These are phyloP conservation scores for Tricholoma sp. DNA, from an alignment of 768 basidiomycete genomes.

Conservation along the genomic window DNA sequence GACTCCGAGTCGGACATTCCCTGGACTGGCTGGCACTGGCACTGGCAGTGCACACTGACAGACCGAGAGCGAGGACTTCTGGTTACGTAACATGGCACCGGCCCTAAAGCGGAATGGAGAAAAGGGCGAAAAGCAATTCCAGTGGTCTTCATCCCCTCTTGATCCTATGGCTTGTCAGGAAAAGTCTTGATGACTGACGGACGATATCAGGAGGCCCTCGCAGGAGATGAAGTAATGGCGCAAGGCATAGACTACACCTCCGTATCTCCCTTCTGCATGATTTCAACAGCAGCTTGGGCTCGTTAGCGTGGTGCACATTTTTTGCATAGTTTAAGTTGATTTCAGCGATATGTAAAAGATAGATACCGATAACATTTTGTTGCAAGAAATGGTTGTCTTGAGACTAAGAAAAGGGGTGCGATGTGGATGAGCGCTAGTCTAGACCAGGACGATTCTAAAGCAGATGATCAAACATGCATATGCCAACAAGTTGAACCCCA, in stretches of 20 bases:
- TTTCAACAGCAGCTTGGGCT: conserved; percentile 58
- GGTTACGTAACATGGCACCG: neutral
- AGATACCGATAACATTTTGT: neutral
- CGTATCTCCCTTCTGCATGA: conserved; percentile 73
- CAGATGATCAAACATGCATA: neutral
- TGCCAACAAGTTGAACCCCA: neutral
- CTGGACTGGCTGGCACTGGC: no score
- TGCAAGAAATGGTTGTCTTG: no score
- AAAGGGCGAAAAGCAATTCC: neutral
- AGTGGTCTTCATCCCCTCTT: conserved; percentile 35
- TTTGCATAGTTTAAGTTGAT: no score
- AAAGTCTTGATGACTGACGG: conserved; percentile 34
- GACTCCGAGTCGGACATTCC: no score
- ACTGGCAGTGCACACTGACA: no score
- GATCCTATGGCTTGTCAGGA: conserved; percentile 33
- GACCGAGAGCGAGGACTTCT: no score
- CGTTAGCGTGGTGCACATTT: conserved; percentile 84
- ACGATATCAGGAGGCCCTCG: conserved; percentile 55
- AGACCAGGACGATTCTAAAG: neutral
- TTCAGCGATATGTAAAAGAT: neutral
- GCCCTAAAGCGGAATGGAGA: conserved; percentile 4
- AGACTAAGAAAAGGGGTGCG: no score
- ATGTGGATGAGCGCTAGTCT: neutral
- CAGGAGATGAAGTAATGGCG: conserved; percentile 90
- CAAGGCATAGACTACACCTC: conserved; percentile 84